Base-by-base conservation (phyloP, 2,329 filamentous ascomycete species). In the Teratosphaeria viscida region DNA sequence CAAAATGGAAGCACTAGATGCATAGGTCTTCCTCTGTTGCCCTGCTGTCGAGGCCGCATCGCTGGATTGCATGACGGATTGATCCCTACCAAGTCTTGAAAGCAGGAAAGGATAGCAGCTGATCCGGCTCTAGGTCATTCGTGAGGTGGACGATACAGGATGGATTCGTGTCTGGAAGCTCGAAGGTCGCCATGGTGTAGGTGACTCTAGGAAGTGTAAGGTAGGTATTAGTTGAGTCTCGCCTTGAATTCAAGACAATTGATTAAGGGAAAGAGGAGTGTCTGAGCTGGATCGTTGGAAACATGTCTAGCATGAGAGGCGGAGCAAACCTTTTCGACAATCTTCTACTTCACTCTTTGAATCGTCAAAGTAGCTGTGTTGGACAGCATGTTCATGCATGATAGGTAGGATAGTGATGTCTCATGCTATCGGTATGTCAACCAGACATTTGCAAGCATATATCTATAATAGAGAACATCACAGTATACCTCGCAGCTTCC, bases 41-140 rank as follows among this genome's bases (percentile, higher is more conserved):
- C 7, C 29, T 32, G 4, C 29, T 32, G 29, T 32, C 7, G 29
- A 32, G 29, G 29, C 29, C 29, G 29, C 29, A 32, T 32, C 4
- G 11, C 12, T 43, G 11, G 12, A 43, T 14, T 14, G 12, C 12
- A 43, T 43, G 37, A 43, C 5, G 5, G 12, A 14, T 12, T 12
- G 2, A 49, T 2, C 23, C 43, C 4, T 49, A 49, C 82, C 82
- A 85, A 52, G 75, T 76, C 52, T 79, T 78, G 67, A 84, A 82
- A 0, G 82, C 79, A 4, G 78, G 77, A 58, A 83, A 84, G 1
- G 71, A 70, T 19, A 77, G 71, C 2, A 82, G 69, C 56, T 79
- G 74, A 12, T 78, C 71, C 62, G 75, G 62, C 49, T 29, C 16
- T 5, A 58, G 49, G 29, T 58, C 49, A 29, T 16, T 12, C 2